phyloP scores from a whole-genome alignment of 768 basidiomycete species.

The Saitozyma podzolica region DNA sequence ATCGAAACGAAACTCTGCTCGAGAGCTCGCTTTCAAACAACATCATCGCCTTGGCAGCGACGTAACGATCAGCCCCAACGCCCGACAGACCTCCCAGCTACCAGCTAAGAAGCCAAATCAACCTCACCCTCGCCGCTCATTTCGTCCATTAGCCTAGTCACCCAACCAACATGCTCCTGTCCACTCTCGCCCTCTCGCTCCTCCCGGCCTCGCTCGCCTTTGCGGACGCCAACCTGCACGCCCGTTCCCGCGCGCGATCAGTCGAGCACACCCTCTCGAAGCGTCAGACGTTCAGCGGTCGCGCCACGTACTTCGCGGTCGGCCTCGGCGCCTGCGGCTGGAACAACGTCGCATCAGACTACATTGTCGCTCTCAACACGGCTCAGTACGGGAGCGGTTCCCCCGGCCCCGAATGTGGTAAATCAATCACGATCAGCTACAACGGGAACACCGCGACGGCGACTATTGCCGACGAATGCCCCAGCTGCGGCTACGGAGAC shows the following conservation, averaged over 20 bases:
- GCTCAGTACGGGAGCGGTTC: conserved; percentile 58
- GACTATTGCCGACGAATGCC: conserved; percentile 68
- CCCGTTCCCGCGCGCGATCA: conserved; percentile 8
- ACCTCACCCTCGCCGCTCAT: too few species aligned
- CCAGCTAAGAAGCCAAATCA: too few species aligned
- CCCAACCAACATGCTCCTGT: conserved; percentile 8
- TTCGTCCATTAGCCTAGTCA: too few species aligned
- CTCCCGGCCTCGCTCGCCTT: conserved; percentile 27
- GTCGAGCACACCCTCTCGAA: conserved; percentile 15
- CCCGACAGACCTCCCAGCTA: too few species aligned
- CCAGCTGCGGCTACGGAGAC: conserved; percentile 65
- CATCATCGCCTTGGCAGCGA: too few species aligned
- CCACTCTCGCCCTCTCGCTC: conserved; percentile 20
- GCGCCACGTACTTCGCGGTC: conserved; percentile 55
- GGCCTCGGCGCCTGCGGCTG: conserved; percentile 58
- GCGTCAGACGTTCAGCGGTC: conserved; percentile 25
- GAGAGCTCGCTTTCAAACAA: too few species aligned
- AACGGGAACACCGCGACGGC: conserved; percentile 65
- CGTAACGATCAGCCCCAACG: too few species aligned
- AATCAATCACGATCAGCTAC: conserved; percentile 63
- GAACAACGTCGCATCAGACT: conserved; percentile 49
- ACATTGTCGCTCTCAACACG: conserved; percentile 53
- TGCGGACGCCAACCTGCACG: conserved; percentile 20
- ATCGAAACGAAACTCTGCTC: too few species aligned
- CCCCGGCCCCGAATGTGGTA: conserved; percentile 67